Percentiles rank a stretch among this genome's conserved stretches.
Conservation (phyloP, 164 flowering plant genomes). For the grape (Vitis vinifera) region ASM3070453v1 NC_081812.1:18147001-18147500, state of each 20-base stretch:
- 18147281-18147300: conserved; percentile 90
- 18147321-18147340: conserved; percentile 89
- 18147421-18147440: conserved; percentile 48
- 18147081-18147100: not conserved
- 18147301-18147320: conserved; percentile 81
- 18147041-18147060: not conserved
- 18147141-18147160: too few species aligned
- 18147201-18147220: conserved; percentile 97
- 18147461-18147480: conserved; percentile 1
- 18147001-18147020: not conserved
- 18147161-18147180: too few species aligned
- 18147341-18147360: conserved; percentile 96
- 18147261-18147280: conserved; percentile 94
- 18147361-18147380: conserved; percentile 97
- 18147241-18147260: conserved; percentile 96
- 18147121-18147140: too few species aligned
- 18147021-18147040: too few species aligned
- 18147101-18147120: not conserved
- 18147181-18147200: not conserved
- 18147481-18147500: not conserved
- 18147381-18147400: conserved; percentile 94
- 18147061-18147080: not conserved
- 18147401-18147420: conserved; percentile 93
- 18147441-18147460: not conserved
- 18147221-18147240: conserved; percentile 98